phyloP scores from a whole-genome alignment of 1,284 basidiomycete species.

The Pterulicium gracile region DNA sequence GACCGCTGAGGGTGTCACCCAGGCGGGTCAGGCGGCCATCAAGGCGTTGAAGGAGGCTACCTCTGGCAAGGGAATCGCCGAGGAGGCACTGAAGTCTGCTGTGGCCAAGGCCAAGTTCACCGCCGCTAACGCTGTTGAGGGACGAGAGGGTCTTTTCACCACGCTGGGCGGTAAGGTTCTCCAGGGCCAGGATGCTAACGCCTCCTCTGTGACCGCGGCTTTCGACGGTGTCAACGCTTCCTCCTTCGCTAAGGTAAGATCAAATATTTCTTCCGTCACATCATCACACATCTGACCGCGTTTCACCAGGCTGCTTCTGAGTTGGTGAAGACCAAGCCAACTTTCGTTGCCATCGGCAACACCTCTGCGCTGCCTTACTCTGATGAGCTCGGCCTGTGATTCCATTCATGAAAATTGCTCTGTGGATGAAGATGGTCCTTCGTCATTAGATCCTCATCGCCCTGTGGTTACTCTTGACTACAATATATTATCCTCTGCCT shows the following conservation, averaged over 20 bases:
- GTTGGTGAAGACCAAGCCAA: slow-evolving; percentile 67
- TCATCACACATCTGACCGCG: slow-evolving; percentile 6
- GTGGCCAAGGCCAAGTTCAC: slow-evolving; percentile 81
- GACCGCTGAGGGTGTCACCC: slow-evolving; percentile 47
- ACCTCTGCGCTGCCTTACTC: slow-evolving; percentile 66
- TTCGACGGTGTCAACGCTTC: slow-evolving; percentile 53
- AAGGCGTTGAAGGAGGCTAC: slow-evolving; percentile 54
- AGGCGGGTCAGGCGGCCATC: slow-evolving; percentile 55
- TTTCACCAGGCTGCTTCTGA: slow-evolving; percentile 35
- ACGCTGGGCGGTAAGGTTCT: slow-evolving; percentile 51
- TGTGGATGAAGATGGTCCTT: background rate
- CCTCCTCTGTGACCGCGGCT: slow-evolving; percentile 40
- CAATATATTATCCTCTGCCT: background rate
- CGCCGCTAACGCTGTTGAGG: slow-evolving; percentile 61
- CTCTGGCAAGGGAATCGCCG: slow-evolving; percentile 36
- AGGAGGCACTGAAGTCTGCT: slow-evolving; percentile 71
- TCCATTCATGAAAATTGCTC: slow-evolving; percentile 2
- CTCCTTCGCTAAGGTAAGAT: slow-evolving; percentile 52
- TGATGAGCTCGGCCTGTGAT: slow-evolving; percentile 76
- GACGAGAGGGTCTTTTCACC: slow-evolving; percentile 56
- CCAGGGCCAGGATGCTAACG: slow-evolving; percentile 38
- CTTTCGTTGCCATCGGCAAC: slow-evolving; percentile 80
- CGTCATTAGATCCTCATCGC: background rate
- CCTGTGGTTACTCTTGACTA: background rate
- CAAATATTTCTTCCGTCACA: background rate